Evolutionary conservation across 345 rosid species (phyloP).

Genomic region (Trapa incisa): DNA sequence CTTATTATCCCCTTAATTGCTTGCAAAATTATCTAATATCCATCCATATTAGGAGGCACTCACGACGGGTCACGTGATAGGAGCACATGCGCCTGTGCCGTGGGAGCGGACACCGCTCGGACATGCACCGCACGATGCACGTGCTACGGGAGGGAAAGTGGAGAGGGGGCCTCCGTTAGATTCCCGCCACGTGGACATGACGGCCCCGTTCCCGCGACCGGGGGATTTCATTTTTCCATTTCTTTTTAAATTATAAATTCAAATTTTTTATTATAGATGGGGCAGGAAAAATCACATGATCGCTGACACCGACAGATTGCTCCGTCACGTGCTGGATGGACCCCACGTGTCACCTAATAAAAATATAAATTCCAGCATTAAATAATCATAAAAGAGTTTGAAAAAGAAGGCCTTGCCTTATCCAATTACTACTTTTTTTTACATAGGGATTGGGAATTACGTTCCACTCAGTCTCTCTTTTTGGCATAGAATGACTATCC

Average conservation of each 20-base stretch:
- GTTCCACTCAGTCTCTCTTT: too few species aligned
- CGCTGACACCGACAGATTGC: not conserved
- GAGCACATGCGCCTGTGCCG: slow-evolving; percentile 27
- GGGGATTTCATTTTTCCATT: not conserved
- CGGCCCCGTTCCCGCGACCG: not conserved
- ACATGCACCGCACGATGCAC: slow-evolving; percentile 28
- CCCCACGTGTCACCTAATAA: slow-evolving; percentile 12
- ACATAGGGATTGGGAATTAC: too few species aligned
- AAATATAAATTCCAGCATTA: too few species aligned
- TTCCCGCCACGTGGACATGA: slow-evolving; percentile 25
- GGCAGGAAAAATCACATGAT: not conserved
- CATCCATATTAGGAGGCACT: not conserved
- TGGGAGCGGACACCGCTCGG: slow-evolving; percentile 7
- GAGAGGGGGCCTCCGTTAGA: slow-evolving; percentile 2
- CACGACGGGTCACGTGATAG: slow-evolving; percentile 12
- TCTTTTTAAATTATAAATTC: not conserved
- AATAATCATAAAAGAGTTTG: too few species aligned
- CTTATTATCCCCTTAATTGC: too few species aligned
- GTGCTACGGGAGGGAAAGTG: slow-evolving; percentile 29
- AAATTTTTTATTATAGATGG: not conserved
- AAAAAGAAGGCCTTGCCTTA: too few species aligned
- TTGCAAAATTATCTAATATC: too few species aligned
- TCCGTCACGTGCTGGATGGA: slow-evolving; percentile 39
- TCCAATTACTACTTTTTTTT: too few species aligned
- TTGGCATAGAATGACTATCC: not conserved